Evolutionary conservation across 352 stramenopile genomes (phyloP).

Genomic region (Blastocystis sp.): DNA sequence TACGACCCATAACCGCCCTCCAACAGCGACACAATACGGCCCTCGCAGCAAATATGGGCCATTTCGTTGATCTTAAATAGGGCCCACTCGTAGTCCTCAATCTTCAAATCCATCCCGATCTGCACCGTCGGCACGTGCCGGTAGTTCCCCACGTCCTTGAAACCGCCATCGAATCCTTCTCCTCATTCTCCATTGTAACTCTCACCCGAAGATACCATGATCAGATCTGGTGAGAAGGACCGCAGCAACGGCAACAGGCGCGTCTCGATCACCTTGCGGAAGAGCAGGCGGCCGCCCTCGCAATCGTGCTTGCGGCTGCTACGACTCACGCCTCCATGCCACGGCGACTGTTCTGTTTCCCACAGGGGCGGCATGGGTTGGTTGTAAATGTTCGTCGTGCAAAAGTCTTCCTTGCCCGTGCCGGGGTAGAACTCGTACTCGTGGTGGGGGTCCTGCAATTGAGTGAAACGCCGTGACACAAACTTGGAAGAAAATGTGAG

Average conservation of each 20-base stretch:
- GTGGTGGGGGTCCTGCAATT: slow-evolving; percentile 25
- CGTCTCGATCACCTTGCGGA: slow-evolving; percentile 76
- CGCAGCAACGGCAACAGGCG: slow-evolving; percentile 76
- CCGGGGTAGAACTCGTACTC: slow-evolving; percentile 79
- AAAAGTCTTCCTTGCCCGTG: slow-evolving; percentile 77
- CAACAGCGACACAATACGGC: slow-evolving; percentile 87
- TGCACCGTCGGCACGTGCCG: slow-evolving; percentile 72
- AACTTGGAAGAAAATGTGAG: slow-evolving; percentile 70
- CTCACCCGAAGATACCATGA: slow-evolving; percentile 76
- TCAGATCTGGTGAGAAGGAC: slow-evolving; percentile 79
- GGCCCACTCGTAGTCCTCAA: slow-evolving; percentile 82
- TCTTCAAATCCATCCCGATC: slow-evolving; percentile 76
- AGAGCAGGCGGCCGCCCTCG: slow-evolving; percentile 71
- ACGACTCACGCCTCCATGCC: not conserved
- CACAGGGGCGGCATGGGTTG: slow-evolving; percentile 79
- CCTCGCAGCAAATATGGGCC: slow-evolving; percentile 87
- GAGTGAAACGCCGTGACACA: not conserved
- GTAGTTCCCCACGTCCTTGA: slow-evolving; percentile 77
- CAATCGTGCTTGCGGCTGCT: slow-evolving; percentile 33
- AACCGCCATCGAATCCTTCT: slow-evolving; percentile 80
- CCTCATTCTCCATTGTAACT: slow-evolving; percentile 26
- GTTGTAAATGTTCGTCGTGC: slow-evolving; percentile 81
- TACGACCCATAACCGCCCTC: slow-evolving; percentile 84
- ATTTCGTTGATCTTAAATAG: slow-evolving; percentile 81
- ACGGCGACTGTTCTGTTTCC: slow-evolving; percentile 68